phyloP scores from a whole-genome alignment of 352 stramenopile species.

The Thalassiosira delicatula region DNA sequence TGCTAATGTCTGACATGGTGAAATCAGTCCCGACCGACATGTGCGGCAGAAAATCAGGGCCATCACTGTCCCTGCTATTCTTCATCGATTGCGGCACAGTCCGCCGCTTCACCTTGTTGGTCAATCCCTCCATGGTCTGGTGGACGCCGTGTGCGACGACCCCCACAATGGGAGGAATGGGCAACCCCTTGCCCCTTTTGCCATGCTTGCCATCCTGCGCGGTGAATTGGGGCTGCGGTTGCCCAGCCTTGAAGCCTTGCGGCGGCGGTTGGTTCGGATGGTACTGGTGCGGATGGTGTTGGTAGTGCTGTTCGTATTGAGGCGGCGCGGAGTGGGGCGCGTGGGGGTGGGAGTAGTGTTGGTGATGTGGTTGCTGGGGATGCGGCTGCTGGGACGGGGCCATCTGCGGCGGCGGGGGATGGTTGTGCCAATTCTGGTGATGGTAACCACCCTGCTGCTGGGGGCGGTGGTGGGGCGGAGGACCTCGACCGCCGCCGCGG shows the following conservation, averaged over 20 bases:
- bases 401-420: too few relatives aligned
- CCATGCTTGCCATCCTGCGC: constrained; percentile 2
- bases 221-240: constrained; percentile 25
- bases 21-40: constrained; percentile 49
- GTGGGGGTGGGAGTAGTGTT: too few relatives aligned
- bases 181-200: background rate
- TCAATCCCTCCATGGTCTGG: constrained; percentile 2
- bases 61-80: background rate
- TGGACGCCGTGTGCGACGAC: constrained; percentile 7
- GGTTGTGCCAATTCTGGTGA: too few relatives aligned
- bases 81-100: too few relatives aligned
- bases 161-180: background rate
- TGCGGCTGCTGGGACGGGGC: constrained; percentile 1
- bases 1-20: constrained; percentile 57
- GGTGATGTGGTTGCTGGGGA: constrained; percentile 23
- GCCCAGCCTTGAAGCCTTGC: constrained; percentile 8
- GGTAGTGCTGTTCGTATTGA: constrained; percentile 6
- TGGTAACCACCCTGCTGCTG: too few relatives aligned
- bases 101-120: constrained; percentile 22
- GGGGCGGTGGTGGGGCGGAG: too few relatives aligned
- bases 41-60: constrained; percentile 36
- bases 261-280: constrained; percentile 5
- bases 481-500: constrained; percentile 9
- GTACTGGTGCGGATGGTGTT: constrained; percentile 14
- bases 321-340: too few relatives aligned